These are phyloP conservation scores for Tetradesmus lagerheimii DNA, from an alignment of 139 green algal species.

Conservation along the genomic window DNA sequence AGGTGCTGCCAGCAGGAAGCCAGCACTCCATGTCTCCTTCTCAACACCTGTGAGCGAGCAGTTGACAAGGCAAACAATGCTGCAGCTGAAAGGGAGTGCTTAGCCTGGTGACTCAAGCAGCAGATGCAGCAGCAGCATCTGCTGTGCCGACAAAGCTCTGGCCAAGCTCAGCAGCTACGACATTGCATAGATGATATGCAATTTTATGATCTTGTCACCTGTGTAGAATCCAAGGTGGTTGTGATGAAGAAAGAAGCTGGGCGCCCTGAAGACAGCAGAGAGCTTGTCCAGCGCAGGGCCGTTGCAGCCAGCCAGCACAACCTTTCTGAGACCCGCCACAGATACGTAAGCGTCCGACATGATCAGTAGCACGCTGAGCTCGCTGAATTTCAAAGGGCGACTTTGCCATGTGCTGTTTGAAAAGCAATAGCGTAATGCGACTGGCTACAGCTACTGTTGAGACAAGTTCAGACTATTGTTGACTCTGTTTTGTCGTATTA, in stretches of 20 bases:
- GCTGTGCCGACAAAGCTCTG: too few species aligned
- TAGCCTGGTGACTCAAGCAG: not conserved
- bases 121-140: not conserved
- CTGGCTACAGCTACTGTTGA: too few species aligned
- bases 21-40: conserved; percentile 15
- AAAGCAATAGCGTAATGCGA: too few species aligned
- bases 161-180: not conserved
- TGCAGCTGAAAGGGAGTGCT: not conserved
- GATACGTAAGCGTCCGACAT: not conserved
- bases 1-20: not conserved
- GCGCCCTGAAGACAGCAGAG: not conserved
- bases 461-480: too few species aligned
- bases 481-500: too few species aligned
- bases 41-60: not conserved
- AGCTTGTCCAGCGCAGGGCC: not conserved
- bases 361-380: not conserved
- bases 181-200: not conserved
- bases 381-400: too few species aligned
- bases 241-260: not conserved
- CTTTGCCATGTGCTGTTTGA: too few species aligned
- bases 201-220: not conserved
- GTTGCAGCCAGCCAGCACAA: not conserved
- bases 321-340: not conserved
- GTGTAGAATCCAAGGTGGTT: conserved; percentile 22
- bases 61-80: not conserved